Base-by-base conservation (phyloP, 176 grass and related monocot species). In the Alopecurus myosuroides region DNA sequence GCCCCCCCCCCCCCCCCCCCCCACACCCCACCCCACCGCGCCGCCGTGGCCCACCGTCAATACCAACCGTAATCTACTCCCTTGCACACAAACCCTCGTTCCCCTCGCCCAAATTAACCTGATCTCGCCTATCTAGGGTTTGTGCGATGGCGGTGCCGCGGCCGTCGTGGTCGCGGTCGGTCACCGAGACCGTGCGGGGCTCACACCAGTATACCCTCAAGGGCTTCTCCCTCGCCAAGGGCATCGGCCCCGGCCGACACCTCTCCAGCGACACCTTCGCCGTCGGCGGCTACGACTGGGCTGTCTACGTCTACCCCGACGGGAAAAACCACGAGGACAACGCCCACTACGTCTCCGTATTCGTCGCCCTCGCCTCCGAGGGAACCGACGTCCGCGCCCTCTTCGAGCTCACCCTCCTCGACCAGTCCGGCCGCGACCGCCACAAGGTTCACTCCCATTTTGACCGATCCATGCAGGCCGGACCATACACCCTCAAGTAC, bases 401-500 rank as follows among this genome's bases (percentile, higher is more conserved):
- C 72, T 97, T 97, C 87, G 92, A 97, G 79, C 89, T 97, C 63
- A 91, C 91, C 35, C 87, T 97, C 75, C 81, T 94, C 82, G 92
- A 97, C 85, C 94, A 97, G 87, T 90, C 84, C 3, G 92, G 92
- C 39, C 90, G 79, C 68, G 85, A 55, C 0, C 70, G 81, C 46
- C 92, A 94, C 89, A 97, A 97, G 91, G 87, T 97, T 56, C 94
- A 97, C 58, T 92, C 89, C 60, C 94, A 97, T 77, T 97, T 97
- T 73, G 91, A 88, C 56, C 92, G 89, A 3, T 77, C 89, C 42
- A 77, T 88, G 13, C 81, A 91, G 42, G 70, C 34, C 15, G 92
- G 92, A 2, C 92, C 94, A 2, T 97, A 97, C 89, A 94, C 94
- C 26, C 94, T 97, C 85, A 97, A 97, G 89, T 94, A 97, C 78